Evolutionary conservation across 441 rosid species (phyloP), one percentile per base, ranked within the genome.

Genomic region (Arabidopsis lyrata): DNA sequence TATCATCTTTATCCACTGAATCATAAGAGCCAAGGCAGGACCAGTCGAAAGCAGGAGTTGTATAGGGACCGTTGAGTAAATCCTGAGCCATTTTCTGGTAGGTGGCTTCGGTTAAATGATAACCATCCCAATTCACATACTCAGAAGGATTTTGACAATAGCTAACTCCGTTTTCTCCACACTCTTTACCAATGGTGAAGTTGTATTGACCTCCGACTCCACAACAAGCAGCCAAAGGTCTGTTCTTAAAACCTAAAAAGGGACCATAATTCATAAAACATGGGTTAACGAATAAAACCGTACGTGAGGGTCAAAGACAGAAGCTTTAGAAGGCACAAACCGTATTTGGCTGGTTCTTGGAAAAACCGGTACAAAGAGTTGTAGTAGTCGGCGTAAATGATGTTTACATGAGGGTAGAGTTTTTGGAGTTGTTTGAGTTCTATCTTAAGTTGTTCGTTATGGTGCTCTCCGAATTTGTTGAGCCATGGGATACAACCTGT

Each of bases 401-500:
- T 32, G 38, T 22, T 72, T 27, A 52, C 55, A 31, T 62, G 35
- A 29, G 69, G 55, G 24, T 82, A 77, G 7, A 75, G 71, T 20
- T 56, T 24, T 31, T 22, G 79, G n/a, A 82, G 63, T 5, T 35
- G 41, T 10, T 56, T 11, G 2, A 81, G 76, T 44, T 76, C 72
- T 31, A 15, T 34, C 14, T 76, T 81, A 6, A 84, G 85, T 20
- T 56, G 34, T 32, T 77, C 60, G 5, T 86, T 77, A 59, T 86
- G 86, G 68, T 82, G 27, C 35, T 56, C 35, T 0, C 70, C 61
- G 12, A 86, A 82, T 8, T 81, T 27, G 14, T 86, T 84, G 22
- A 74, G 48, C 87, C 83, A 79, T 18, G 41, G 58, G 3, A 86
- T 36, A 63, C 86, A 86, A 41, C 78, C 74, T 31, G 78, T 75